Evolutionary conservation across 2,329 filamentous ascomycete genomes (phyloP).

Genomic region (Ascosphaera apis): DNA sequence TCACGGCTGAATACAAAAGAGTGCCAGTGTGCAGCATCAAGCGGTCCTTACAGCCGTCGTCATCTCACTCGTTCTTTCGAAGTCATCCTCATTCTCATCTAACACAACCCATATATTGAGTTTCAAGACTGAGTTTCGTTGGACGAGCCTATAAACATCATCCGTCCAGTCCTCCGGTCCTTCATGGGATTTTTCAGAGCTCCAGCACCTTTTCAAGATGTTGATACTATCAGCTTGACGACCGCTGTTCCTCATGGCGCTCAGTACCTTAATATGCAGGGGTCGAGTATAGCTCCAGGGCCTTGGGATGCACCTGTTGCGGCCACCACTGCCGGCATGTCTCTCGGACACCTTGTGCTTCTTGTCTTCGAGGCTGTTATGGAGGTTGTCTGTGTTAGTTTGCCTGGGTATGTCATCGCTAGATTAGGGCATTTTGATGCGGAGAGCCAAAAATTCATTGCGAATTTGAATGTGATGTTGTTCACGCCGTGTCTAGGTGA

Average conservation of each 20-base stretch:
- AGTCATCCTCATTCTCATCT: no score
- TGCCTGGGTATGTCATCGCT: conserved; percentile 85
- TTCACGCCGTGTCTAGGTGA: conserved; percentile 92
- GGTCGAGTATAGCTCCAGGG: not conserved
- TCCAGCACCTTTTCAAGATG: conserved; percentile 25
- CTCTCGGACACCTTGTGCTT: conserved; percentile 39
- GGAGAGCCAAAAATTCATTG: conserved; percentile 87
- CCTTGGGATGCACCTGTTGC: not conserved
- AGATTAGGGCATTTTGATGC: conserved; percentile 80
- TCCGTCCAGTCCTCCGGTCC: not conserved
- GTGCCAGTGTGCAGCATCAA: no score
- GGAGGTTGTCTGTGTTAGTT: conserved; percentile 81
- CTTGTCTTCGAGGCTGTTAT: conserved; percentile 88
- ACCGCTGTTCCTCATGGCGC: conserved; percentile 3
- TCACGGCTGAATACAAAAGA: no score
- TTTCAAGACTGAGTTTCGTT: not conserved
- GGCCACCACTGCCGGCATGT: conserved; percentile 1
- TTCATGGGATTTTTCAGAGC: conserved; percentile 23
- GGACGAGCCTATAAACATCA: not conserved
- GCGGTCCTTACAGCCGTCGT: no score
- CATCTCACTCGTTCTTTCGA: no score
- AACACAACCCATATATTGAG: no score
- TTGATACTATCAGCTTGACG: conserved; percentile 11
- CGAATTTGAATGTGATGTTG: conserved; percentile 84
- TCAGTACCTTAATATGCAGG: not conserved